Evolutionary conservation across 805 yeast species (phyloP), one percentile per base, ranked within the genome.

Genomic region (Teunomyces gatunensis): DNA sequence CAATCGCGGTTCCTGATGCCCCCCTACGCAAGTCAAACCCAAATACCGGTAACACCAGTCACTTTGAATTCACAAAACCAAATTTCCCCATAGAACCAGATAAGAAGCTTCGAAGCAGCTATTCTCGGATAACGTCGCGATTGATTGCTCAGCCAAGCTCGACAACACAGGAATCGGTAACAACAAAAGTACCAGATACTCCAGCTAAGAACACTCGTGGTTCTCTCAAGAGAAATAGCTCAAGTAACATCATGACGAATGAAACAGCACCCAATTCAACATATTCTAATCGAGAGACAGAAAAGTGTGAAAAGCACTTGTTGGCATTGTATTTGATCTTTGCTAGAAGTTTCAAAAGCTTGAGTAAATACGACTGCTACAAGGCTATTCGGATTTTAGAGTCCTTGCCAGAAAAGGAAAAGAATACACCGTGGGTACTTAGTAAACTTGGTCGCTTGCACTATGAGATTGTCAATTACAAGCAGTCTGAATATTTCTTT

Each of bases 391-490:
- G 92, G 47, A 68, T 81, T 2, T 70, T 92, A 27, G 81, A 80
- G 46, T 65, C 81, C 20, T 70, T 94, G 17, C 88, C 95, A 1
- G 77, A 75, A 43, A 58, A 72, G 42, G 87, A 85, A 63, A 71
- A 77, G 49, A 71, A 81, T 46, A 78, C 96, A 18, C 94, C 97
- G 0, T 90, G 94, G 88, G 95, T 90, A 10, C 75, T 89, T 42
- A 79, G 90, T 18, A 84, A 85, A 54, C 63, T 87, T 20, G 99
- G 96, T 0, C 73, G 90, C 53, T 69, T 89, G 37, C 89, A 89
- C 65, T 91, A 86, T 65, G 98, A 92, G 63, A 81, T 87, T 53
- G 92, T 87, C 15, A 87, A 89, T 63, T 92, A 92, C 66, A 84
- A 82, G 48, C 86, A 85, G 64, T 78, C 95, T 6, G 87, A 83